Percentiles rank a stretch among this genome's conserved stretches.
These are phyloP conservation scores for Russula ochroleuca DNA, from an alignment of 768 basidiomycete species.

Conservation along the genomic window DNA sequence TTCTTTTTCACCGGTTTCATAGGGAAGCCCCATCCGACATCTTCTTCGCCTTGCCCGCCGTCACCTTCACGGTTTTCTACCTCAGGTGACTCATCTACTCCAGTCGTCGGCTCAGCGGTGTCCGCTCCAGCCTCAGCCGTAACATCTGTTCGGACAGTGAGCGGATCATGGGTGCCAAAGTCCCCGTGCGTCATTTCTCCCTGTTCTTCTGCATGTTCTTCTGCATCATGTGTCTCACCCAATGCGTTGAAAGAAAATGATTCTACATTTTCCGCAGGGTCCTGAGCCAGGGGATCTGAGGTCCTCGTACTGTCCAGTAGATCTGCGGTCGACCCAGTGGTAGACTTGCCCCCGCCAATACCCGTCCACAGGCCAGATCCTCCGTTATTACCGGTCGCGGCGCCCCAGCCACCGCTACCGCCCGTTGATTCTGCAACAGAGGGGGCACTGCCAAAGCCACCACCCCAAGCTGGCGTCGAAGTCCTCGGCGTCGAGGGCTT, in stretches of 20 bases:
- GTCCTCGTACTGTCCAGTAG: neutral
- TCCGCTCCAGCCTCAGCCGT: neutral
- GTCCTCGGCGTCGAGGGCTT: constrained; percentile 4
- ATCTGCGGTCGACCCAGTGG: constrained; percentile 11
- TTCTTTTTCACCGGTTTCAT: constrained; percentile 24
- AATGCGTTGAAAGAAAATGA: neutral
- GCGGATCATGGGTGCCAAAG: neutral
- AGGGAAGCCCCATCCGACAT: constrained; percentile 3
- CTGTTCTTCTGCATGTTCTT: neutral
- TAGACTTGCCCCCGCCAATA: neutral
- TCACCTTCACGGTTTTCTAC: constrained; percentile 13
- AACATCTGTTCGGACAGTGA: constrained; percentile 15
- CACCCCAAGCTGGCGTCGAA: constrained; percentile 9
- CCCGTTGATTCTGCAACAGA: constrained; percentile 9
- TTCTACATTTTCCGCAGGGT: neutral
- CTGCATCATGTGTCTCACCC: neutral
- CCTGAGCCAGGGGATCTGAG: neutral
- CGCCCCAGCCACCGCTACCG: constrained; percentile 16
- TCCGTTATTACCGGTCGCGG: constrained; percentile 22
- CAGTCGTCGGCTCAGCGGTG: constrained; percentile 4
- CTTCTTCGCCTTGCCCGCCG: constrained; percentile 4
- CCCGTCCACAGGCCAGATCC: neutral
- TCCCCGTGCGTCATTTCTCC: neutral
- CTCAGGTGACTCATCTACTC: constrained; percentile 16
- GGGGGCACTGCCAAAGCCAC: neutral